Conservation (phyloP, 1,284 basidiomycete genomes). For the Sporisorium scitamineum region DNA sequence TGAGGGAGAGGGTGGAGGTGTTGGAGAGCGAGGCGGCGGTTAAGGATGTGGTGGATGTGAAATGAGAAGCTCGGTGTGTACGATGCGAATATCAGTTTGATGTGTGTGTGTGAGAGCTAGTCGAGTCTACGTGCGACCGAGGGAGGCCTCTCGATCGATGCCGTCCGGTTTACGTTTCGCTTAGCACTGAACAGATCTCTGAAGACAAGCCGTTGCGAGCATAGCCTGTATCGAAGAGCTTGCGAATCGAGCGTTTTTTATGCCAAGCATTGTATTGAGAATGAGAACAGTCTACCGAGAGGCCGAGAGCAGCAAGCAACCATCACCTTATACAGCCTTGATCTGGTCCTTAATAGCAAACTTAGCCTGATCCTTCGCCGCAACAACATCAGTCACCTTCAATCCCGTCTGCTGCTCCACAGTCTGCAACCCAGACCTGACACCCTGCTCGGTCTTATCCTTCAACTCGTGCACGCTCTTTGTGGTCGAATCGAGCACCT, state of each 20-base stretch:
- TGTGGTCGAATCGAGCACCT: conserved; percentile 24
- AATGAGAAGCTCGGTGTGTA: background rate
- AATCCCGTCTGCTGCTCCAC: conserved; percentile 62
- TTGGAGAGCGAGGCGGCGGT: background rate
- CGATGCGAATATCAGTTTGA: background rate
- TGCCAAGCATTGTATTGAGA: background rate
- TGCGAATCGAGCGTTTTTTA: no score
- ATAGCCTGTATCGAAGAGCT: no score
- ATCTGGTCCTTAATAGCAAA: conserved; percentile 40
- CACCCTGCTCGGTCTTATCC: conserved; percentile 36
- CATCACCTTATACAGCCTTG: conserved; percentile 33
- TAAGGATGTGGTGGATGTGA: background rate
- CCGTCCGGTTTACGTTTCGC: no score
- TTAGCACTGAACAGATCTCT: no score
- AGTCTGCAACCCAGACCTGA: conserved; percentile 44
- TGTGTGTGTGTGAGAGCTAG: no score
- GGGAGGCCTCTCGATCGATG: no score
- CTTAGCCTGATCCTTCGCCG: conserved; percentile 17
- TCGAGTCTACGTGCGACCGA: no score
- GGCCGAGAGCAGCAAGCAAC: no score
- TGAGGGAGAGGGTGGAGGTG: background rate
- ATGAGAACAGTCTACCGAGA: background rate
- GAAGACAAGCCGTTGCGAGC: no score
- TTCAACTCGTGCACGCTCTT: conserved; percentile 34
- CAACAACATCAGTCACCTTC: conserved; percentile 47